phyloP scores from a whole-genome alignment of 257 asterid species.

The Oldenlandia corymbosa region DNA sequence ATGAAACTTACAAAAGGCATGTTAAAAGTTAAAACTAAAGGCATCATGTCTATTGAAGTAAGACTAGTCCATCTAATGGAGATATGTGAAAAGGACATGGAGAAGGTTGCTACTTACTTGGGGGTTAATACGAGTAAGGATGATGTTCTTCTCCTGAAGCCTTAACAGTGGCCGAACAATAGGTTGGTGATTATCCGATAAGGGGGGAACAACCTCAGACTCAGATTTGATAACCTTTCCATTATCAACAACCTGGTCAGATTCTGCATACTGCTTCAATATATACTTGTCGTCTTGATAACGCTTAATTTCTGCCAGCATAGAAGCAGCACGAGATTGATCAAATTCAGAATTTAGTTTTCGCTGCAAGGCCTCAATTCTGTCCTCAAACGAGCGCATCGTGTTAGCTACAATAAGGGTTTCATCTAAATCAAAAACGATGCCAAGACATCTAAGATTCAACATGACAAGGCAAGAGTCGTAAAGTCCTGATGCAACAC shows the following conservation, averaged over 20 bases:
- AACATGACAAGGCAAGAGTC: conserved; percentile 83
- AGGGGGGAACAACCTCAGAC: conserved; percentile 80
- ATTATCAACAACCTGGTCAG: conserved; percentile 78
- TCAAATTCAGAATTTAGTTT: conserved; percentile 67
- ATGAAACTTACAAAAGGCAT: not conserved
- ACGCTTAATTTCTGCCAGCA: conserved; percentile 80
- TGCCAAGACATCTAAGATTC: conserved; percentile 93
- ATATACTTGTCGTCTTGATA: conserved; percentile 82
- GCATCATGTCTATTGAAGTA: not conserved
- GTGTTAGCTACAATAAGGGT: conserved; percentile 96
- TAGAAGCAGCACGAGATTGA: conserved; percentile 73
- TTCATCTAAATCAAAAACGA: conserved; percentile 97
- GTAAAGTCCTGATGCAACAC: conserved; percentile 60
- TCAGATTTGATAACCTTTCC: conserved; percentile 79
- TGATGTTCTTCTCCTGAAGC: conserved; percentile 75
- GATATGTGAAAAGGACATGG: not conserved
- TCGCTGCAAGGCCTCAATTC: conserved; percentile 77
- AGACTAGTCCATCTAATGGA: not conserved
- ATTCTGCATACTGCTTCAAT: conserved; percentile 94
- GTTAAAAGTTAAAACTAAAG: not conserved
- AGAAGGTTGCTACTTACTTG: conserved; percentile 32
- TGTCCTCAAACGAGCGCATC: conserved; percentile 94
- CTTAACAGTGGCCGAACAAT: conserved; percentile 88
- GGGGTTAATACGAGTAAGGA: conserved; percentile 94
- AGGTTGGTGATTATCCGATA: conserved; percentile 75